Conservation (phyloP, 768 basidiomycete species). For the Trametes cubensis region DNA sequence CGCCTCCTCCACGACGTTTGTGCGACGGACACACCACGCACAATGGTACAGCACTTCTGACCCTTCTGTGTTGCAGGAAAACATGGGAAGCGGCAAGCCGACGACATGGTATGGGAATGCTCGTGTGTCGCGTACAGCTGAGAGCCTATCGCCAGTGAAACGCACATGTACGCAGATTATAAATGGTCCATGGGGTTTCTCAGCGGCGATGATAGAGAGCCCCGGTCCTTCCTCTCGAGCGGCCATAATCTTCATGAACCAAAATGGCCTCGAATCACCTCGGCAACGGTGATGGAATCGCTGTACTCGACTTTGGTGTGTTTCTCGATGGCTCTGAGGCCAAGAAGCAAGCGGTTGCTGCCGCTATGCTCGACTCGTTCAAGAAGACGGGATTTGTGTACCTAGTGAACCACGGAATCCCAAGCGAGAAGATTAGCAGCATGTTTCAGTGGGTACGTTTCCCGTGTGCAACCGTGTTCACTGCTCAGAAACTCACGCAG, state of each 20-base stretch:
- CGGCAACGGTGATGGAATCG: slow-evolving; percentile 30
- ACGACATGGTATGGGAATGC: too few relatives aligned
- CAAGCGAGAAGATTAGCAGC: slow-evolving; percentile 34
- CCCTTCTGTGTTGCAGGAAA: too few relatives aligned
- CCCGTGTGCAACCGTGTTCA: background rate
- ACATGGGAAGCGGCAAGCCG: too few relatives aligned
- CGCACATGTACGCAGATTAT: too few relatives aligned
- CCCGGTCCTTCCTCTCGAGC: background rate
- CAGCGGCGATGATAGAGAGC: too few relatives aligned
- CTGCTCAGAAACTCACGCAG: background rate
- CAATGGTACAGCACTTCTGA: too few relatives aligned
- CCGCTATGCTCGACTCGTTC: slow-evolving; percentile 48
- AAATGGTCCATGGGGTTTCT: too few relatives aligned
- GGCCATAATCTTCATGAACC: background rate
- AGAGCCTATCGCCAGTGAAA: too few relatives aligned
- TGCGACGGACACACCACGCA: too few relatives aligned
- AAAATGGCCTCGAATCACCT: slow-evolving; percentile 6
- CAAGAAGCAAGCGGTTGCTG: slow-evolving; percentile 43
- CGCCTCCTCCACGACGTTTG: too few relatives aligned
- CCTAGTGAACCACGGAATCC: slow-evolving; percentile 38
- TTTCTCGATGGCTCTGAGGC: slow-evolving; percentile 42
- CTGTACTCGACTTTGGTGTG: slow-evolving; percentile 45
- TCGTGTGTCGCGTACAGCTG: too few relatives aligned
- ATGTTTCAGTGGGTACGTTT: slow-evolving; percentile 38
- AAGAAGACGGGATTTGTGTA: slow-evolving; percentile 33